Evolutionary conservation across 2,329 filamentous ascomycete species (phyloP).

Genomic region (Ophiostoma pallidulum): DNA sequence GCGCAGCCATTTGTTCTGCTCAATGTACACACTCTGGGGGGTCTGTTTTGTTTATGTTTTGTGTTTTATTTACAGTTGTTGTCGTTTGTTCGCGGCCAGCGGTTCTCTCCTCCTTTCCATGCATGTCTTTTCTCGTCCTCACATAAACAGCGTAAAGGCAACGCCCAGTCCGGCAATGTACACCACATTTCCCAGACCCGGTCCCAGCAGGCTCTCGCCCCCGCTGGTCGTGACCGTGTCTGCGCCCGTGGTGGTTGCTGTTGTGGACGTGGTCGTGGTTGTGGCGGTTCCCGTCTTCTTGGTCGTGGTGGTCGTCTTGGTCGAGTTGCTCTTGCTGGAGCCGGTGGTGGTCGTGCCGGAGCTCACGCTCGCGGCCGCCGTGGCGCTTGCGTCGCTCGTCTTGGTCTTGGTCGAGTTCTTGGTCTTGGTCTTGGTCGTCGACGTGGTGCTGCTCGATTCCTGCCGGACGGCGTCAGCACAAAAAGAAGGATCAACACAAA

Average conservation of each 20-base stretch:
- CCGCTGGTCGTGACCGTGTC: constrained; percentile 7
- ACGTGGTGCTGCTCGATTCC: neutral
- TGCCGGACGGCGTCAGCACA: neutral
- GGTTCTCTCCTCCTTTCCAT: no score
- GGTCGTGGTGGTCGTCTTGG: neutral
- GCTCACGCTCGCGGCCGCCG: neutral
- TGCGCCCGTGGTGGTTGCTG: neutral
- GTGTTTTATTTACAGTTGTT: neutral
- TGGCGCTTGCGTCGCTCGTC: neutral
- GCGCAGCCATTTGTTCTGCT: no score
- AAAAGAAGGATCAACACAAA: no score
- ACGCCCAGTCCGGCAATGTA: constrained; percentile 12
- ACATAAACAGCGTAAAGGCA: constrained; percentile 12
- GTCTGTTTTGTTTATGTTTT: no score
- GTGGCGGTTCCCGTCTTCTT: constrained; percentile 4
- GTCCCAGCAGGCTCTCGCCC: constrained; percentile 1
- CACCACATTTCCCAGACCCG: constrained; percentile 7
- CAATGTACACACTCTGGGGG: no score
- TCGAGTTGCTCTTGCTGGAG: constrained; percentile 9
- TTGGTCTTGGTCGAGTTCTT: constrained; percentile 7
- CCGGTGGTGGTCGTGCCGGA: neutral
- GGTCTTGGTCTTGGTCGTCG: constrained; percentile 10
- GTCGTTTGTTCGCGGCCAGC: no score
- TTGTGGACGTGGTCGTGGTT: neutral
- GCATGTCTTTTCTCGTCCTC: neutral